phyloP scores from a whole-genome alignment of 2,329 filamentous ascomycete species.

The Neonectria neomacrospora region DNA sequence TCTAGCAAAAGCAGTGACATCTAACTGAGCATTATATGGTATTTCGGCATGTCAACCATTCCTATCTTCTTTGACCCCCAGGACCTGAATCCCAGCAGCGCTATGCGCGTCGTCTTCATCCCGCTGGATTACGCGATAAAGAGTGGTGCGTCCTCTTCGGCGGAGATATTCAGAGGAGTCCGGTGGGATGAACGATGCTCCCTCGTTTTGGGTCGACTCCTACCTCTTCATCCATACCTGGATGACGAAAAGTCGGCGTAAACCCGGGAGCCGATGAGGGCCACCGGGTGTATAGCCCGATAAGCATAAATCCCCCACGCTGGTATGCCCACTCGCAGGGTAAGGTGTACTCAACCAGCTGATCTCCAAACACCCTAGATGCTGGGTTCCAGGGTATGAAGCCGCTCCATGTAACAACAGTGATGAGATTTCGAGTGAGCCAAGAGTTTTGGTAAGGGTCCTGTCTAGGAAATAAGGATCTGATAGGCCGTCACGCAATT shows the following conservation, averaged over 20 bases:
- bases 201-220: background rate
- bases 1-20: background rate
- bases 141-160: background rate
- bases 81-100: background rate
- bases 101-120: slow-evolving; percentile 6
- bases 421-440: slow-evolving; percentile 10
- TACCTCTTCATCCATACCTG: background rate
- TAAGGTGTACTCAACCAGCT: slow-evolving; percentile 12
- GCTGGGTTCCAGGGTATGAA: background rate
- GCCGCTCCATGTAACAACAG: background rate
- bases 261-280: background rate
- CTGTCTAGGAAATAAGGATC: background rate
- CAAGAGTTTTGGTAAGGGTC: slow-evolving; percentile 6
- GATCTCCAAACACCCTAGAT: background rate
- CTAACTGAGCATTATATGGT: background rate
- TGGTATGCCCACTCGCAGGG: slow-evolving; percentile 2
- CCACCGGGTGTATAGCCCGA: background rate
- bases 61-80: background rate
- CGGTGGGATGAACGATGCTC: slow-evolving; percentile 16
- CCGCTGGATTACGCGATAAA: slow-evolving; percentile 20
- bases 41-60: background rate
- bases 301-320: background rate
- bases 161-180: background rate
- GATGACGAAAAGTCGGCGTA: background rate
- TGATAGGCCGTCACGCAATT: slow-evolving; percentile 23